These are phyloP conservation scores for Blastocystis hominis DNA, from an alignment of 352 stramenopile species.

Conservation along the genomic window DNA sequence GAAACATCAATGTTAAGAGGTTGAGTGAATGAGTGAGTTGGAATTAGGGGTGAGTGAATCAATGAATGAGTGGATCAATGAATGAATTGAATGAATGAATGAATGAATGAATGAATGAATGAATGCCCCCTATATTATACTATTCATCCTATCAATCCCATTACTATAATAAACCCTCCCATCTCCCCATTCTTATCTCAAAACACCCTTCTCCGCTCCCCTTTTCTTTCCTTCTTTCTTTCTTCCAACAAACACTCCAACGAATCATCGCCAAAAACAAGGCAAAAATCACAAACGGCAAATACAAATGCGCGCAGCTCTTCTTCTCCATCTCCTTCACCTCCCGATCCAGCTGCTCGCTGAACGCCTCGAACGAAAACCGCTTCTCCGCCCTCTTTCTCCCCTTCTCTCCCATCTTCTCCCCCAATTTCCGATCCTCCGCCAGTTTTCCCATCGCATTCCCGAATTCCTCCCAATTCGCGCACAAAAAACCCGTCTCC, in stretches of 20 bases:
- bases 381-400: background rate
- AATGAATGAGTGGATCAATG: too few species aligned
- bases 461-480: constrained; percentile 58
- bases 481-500: constrained; percentile 73
- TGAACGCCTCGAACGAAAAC: constrained; percentile 38
- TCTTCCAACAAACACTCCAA: constrained; percentile 2
- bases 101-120: too few species aligned
- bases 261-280: background rate
- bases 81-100: too few species aligned
- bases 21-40: too few species aligned
- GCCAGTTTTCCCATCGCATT: constrained; percentile 25
- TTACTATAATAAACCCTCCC: too few species aligned
- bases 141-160: too few species aligned
- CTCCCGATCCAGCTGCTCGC: constrained; percentile 15
- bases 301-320: background rate
- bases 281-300: background rate
- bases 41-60: too few species aligned
- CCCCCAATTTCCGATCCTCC: constrained; percentile 3
- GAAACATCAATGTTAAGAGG: too few species aligned
- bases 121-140: too few species aligned
- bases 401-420: constrained; percentile 3
- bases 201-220: too few species aligned
- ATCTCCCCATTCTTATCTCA: too few species aligned
- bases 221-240: too few species aligned
- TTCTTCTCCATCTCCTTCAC: background rate